A percentile compares a stretch with the other conserved stretches of the same genome.
These are phyloP conservation scores for Cadophora luteo-olivacea DNA, from an alignment of 2,329 filamentous ascomycete genomes.

Conservation along the genomic window DNA sequence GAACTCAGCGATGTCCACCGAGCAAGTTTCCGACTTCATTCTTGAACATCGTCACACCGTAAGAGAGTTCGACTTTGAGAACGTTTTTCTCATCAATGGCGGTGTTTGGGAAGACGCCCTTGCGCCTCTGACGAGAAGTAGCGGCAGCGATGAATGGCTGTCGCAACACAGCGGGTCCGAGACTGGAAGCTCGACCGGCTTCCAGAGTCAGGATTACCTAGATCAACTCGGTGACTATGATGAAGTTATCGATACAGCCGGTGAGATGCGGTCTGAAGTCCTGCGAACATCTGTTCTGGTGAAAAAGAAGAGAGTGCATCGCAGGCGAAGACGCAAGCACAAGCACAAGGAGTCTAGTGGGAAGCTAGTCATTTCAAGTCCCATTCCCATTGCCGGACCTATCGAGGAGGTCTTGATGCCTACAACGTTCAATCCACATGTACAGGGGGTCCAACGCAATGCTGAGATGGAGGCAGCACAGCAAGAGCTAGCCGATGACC, in stretches of 20 bases:
- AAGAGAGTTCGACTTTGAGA: constrained; percentile 80
- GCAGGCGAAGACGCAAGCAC: constrained; percentile 43
- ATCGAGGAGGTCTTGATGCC: constrained; percentile 56
- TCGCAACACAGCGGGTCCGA: constrained; percentile 46
- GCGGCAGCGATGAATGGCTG: constrained; percentile 48
- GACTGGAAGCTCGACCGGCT: constrained; percentile 33
- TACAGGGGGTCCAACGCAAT: constrained; percentile 64
- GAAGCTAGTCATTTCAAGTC: constrained; percentile 35
- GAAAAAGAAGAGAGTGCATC: constrained; percentile 51
- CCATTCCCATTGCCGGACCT: constrained; percentile 37
- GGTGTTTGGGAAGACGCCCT: constrained; percentile 85
- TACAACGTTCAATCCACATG: constrained; percentile 58
- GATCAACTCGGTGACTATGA: constrained; percentile 38
- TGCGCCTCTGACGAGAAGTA: constrained; percentile 65
- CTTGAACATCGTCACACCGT: constrained; percentile 70
- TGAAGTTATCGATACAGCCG: constrained; percentile 36
- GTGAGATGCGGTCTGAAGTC: constrained; percentile 21
- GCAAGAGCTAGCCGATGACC: constrained; percentile 62
- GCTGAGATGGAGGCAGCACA: constrained; percentile 62
- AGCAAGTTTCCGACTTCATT: constrained; percentile 75
- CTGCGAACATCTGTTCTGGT: constrained; percentile 44
- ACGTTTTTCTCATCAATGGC: constrained; percentile 69
- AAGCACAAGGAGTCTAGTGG: constrained; percentile 41
- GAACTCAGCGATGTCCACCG: constrained; percentile 74
- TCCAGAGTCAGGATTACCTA: constrained; percentile 35